Base-by-base conservation (phyloP, 768 basidiomycete genomes). In the Suillus bovinus region DNA sequence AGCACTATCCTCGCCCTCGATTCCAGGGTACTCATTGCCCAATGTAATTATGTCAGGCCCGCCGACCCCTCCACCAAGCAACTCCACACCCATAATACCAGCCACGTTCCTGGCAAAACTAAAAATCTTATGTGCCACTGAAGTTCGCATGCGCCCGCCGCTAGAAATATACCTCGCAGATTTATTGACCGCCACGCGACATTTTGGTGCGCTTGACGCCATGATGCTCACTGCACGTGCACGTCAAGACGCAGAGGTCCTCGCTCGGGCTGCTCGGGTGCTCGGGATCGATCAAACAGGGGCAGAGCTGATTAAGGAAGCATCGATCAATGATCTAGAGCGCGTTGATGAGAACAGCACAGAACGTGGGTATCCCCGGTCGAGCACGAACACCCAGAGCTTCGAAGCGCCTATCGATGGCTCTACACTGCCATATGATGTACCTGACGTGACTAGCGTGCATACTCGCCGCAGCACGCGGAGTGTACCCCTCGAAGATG, bases 111-210 rank as follows among this genome's bases (percentile, higher is more conserved):
- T 80, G 20, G 69, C 67, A 44, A 66, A 60, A 46, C 68, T 74
- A 57, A 72, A 71, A 53, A 22, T 59, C 33, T 59, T 68, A 56
- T 80, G 67, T 63, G 71, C 54, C 53, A 74, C 61, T 11, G 74
- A 77, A 58, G 79, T 83, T 2, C 74, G 78, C 61, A 75, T 90
- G 34, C 78, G 86, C 11, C 78, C 84, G 1, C 71, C 74, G 2
- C 79, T 93, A 9, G 74, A 75, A 8, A 74, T 87, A n/a, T 93
- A 93, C 68, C 77, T 90, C 8, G 80, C 86, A 11, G 90, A 93
- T 70, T 77, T 93, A 13, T 88, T 93, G 63, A 81, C 86, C 31
- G 91, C 91, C 4, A 82, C 86, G 27, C 84, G 91, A 8, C 89
- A 93, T 67, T 85, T 88, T 68, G 82, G 85, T 0, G 79, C 82